Evolutionary conservation across 2,329 filamentous ascomycete species (phyloP).

Genomic region (Paracoccidioides brasiliensis): DNA sequence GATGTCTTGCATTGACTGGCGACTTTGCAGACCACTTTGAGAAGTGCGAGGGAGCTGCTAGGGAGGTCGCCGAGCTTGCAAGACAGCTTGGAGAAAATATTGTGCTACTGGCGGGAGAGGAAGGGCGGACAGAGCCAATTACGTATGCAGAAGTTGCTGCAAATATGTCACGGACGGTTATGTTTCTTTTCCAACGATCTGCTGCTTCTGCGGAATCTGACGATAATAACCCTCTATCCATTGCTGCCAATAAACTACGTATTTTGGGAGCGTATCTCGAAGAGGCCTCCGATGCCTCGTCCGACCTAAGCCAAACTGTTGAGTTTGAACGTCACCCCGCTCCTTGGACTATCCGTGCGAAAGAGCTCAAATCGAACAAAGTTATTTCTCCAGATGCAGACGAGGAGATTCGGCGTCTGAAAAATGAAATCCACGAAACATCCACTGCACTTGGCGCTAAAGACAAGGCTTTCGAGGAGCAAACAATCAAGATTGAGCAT

Average conservation of each 20-base stretch:
- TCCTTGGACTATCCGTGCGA: slow-evolving; percentile 73
- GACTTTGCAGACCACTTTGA: slow-evolving; percentile 59
- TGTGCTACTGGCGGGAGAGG: slow-evolving; percentile 54
- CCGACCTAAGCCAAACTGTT: slow-evolving; percentile 57
- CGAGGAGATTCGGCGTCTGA: slow-evolving; percentile 67
- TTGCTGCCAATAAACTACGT: slow-evolving; percentile 55
- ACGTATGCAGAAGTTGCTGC: slow-evolving; percentile 53
- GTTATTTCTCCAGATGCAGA: slow-evolving; percentile 69
- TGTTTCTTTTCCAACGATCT: slow-evolving; percentile 16
- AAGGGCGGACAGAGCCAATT: slow-evolving; percentile 55
- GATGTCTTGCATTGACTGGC: slow-evolving; percentile 59
- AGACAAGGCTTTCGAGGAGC: slow-evolving; percentile 72
- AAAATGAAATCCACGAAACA: slow-evolving; percentile 66
- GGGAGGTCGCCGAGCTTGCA: slow-evolving; percentile 52
- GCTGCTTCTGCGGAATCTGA: slow-evolving; percentile 15
- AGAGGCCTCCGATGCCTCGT: slow-evolving; percentile 57
- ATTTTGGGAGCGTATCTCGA: slow-evolving; percentile 50
- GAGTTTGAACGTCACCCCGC: slow-evolving; percentile 65
- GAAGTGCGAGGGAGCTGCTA: slow-evolving; percentile 50
- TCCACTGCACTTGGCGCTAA: slow-evolving; percentile 57
- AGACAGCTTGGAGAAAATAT: slow-evolving; percentile 55
- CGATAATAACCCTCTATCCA: slow-evolving; percentile 49
- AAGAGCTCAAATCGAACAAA: slow-evolving; percentile 72
- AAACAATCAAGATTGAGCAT: slow-evolving; percentile 84
- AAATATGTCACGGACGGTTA: slow-evolving; percentile 36